Evolutionary conservation across 176 grass and related monocot species (phyloP), one percentile per base, ranked within the genome.

Genomic region (Alopecurus myosuroides): DNA sequence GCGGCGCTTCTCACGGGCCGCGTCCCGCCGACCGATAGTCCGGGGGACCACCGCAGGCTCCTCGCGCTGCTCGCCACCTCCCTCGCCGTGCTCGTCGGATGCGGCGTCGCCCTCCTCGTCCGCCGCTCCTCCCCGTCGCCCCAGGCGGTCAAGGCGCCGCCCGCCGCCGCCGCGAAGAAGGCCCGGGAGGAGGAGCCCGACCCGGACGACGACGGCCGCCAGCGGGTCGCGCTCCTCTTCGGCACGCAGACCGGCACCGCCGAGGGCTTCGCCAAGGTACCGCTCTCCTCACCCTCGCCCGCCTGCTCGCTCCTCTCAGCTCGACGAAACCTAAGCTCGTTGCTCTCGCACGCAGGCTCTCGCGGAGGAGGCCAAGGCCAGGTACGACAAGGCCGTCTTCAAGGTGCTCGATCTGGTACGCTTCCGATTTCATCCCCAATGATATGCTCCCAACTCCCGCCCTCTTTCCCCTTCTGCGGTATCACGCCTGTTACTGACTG

Each of bases 191-290:
- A 52, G 15, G 89, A 85, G 36, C 58, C 77, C 17, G 91, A 92
- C 23, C 93, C 91, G 34, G 89, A 90, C 61, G 92, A 90, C 61
- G 92, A 85, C 77, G 97, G 93, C 25, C 87, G 93, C 56, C 86
- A 77, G 82, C 93, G 78, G 76, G 89, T 99, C 67, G 64, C 89
- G 33, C 49, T 99, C 50, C 86, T 99, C 79, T 99, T 96, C 78
- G 97, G 97, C 37, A 99, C 97, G 50, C 97, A 99, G 86, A 99
- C 93, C 26, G 91, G 97, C 40, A 99, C 93, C 30, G 91, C 94
- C 51, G 97, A 99, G 81, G 93, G 94, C 1, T 99, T 99, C 89
- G 96, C 96, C 65, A 81, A 88, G 93, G 53, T 90, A 72, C 69
- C 0, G 8, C 9, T 18, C 29, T 9, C 18, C 25, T 55, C 53